Evolutionary conservation across 2,329 filamentous ascomycete genomes (phyloP).

Genomic region (Hypomyces perniciosus): DNA sequence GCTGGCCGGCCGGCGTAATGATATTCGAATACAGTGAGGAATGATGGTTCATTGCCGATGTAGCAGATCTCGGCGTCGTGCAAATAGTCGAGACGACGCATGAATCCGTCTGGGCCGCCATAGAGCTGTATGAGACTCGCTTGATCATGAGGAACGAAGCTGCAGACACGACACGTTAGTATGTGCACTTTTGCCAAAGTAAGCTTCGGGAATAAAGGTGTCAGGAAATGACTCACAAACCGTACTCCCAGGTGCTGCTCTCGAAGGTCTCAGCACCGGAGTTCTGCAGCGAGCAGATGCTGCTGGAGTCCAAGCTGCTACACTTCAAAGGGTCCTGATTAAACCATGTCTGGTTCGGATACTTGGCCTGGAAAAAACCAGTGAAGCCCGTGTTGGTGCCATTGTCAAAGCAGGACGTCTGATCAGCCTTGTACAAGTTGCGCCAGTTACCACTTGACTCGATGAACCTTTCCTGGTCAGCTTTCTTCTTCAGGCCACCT

Average conservation of each 20-base stretch:
- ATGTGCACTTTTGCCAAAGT: neutral
- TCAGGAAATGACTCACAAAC: slow-evolving; percentile 45
- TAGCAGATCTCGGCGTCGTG: slow-evolving; percentile 60
- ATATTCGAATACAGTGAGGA: slow-evolving; percentile 61
- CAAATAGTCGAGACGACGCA: slow-evolving; percentile 55
- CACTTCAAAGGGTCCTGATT: slow-evolving; percentile 63
- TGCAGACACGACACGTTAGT: slow-evolving; percentile 12
- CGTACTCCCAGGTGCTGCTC: slow-evolving; percentile 66
- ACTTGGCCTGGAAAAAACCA: slow-evolving; percentile 66
- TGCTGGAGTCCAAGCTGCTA: slow-evolving; percentile 46
- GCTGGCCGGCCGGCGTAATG: slow-evolving; percentile 62
- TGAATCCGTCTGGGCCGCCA: slow-evolving; percentile 53
- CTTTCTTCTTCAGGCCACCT: slow-evolving; percentile 44
- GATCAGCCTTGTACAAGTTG: slow-evolving; percentile 57
- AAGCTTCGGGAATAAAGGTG: neutral
- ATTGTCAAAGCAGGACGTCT: slow-evolving; percentile 47
- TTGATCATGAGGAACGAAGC: slow-evolving; percentile 50
- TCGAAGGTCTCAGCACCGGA: slow-evolving; percentile 66
- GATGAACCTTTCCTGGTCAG: slow-evolving; percentile 55
- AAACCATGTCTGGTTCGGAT: slow-evolving; percentile 61
- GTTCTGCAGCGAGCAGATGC: slow-evolving; percentile 54
- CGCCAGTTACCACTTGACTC: slow-evolving; percentile 58
- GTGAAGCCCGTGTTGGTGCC: slow-evolving; percentile 57
- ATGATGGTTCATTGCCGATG: slow-evolving; percentile 57
- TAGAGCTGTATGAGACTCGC: slow-evolving; percentile 50